Evolutionary conservation across 2,329 filamentous ascomycete species (phyloP), one percentile per base, ranked within the genome.

Genomic region (Pestalotiopsis sp.): DNA sequence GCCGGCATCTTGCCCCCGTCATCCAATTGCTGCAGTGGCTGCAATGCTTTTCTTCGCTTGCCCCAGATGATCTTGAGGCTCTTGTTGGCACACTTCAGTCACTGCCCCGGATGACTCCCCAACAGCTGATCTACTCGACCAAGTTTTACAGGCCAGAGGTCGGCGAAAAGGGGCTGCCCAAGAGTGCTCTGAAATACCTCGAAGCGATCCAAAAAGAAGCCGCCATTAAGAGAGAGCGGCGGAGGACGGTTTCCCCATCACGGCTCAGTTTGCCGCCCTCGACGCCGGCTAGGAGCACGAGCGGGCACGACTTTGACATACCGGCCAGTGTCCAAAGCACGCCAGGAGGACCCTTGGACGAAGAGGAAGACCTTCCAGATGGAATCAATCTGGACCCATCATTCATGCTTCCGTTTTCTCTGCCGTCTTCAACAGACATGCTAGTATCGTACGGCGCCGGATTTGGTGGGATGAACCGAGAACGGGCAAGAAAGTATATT

Each of bases 391-490:
- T 98, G 66, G 95, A 98, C 76, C 94, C 95, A 3, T 93, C 95
- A 2, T 85, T 97, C 69, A 97, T 98, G 87, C 87, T 99, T 31
- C 96, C 96, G 0, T 99, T 99, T 78, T 92, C 92, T n/a, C 85
- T 99, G 36, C 96, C 96, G 1, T 97, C 95, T 1, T 96, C 94
- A 68, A 98, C 95, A 31, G 96, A 99, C 79, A 99, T 99, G 96
- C 87, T 98, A 62, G 90, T 99, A 62, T 95, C 91, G 73, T 99
- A 97, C 76, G 96, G 96, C 0, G 95, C 96, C 13, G 96, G 96
- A 0, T 96, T 98, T 76, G 96, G 96, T 4, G 96, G 96, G 0
- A 84, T 96, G 61, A 97, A 99, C 82, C 88, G 92, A 71, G 96
- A 98, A 81, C 87, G 94, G 68, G 96, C 97, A 80, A 87, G 94